Evolutionary conservation across 2,329 filamentous ascomycete species (phyloP).

Genomic region (Furcasterigmium furcatum): DNA sequence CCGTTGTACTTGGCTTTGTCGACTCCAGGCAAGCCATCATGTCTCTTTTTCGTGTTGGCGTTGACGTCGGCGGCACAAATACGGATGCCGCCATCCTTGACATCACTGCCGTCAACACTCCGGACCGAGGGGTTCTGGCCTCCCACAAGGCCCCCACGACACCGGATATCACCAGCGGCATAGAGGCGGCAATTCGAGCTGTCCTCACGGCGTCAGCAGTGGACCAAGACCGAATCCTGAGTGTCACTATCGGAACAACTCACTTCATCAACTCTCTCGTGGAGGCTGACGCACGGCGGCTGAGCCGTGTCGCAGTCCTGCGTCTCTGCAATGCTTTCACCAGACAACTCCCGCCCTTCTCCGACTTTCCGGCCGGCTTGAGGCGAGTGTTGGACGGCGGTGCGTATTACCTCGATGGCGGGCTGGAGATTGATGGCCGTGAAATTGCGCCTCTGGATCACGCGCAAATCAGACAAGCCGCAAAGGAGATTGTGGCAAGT

Average conservation of each 20-base stretch:
- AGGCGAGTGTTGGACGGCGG: slow-evolving; percentile 36
- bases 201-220: slow-evolving; percentile 34
- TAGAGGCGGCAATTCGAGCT: slow-evolving; percentile 39
- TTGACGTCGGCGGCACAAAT: slow-evolving; percentile 37
- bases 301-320: slow-evolving; percentile 41
- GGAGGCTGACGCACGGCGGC: slow-evolving; percentile 36
- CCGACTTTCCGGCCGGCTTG: slow-evolving; percentile 39
- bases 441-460: slow-evolving; percentile 34
- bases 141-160: slow-evolving; percentile 48
- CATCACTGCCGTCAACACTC: slow-evolving; percentile 26
- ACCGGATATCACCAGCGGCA: slow-evolving; percentile 45
- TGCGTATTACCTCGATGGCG: slow-evolving; percentile 37
- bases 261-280: slow-evolving; percentile 49
- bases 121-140: slow-evolving; percentile 37
- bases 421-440: slow-evolving; percentile 45
- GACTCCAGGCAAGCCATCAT: slow-evolving; percentile 13
- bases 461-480: slow-evolving; percentile 29
- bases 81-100: slow-evolving; percentile 43
- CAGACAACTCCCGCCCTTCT: slow-evolving; percentile 39
- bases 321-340: slow-evolving; percentile 42
- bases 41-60: slow-evolving; percentile 39
- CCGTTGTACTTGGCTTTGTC: not conserved
- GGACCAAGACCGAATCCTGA: slow-evolving; percentile 33
- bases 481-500: slow-evolving; percentile 25
- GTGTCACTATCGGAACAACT: slow-evolving; percentile 47